Evolutionary conservation across 139 green algal genomes (phyloP), one percentile per base, ranked within the genome.

Genomic region (Bryopsis sp.): DNA sequence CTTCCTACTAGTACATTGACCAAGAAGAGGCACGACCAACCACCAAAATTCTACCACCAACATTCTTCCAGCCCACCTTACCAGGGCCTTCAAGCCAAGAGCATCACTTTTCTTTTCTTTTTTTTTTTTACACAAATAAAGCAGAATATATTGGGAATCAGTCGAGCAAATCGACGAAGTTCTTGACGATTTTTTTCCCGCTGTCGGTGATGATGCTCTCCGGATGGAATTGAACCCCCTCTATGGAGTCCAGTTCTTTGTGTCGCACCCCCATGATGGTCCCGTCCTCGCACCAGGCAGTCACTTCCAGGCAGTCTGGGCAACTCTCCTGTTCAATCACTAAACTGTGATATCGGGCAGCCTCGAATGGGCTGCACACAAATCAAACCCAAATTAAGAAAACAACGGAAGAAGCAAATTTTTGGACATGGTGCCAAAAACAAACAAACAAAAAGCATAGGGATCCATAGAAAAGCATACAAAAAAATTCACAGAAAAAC

Each of bases 161-260:
- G n/a, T 48, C 60, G 34, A 76, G 28, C 5, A 46, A 60, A 32
- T 68, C 67, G 2, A 96, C 76, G 47, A 89, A 97, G 77, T 97
- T 97, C 3, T 72, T 61, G 5, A 97, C 82, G 32, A 97, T 97
- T 4, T 47, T 59, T 77, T 87, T 88, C 8, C 92, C 92, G 65
- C 88, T 84, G 48, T 91, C 68, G 1, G 92, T 97, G 76, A 97
- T 96, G 73, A 97, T 95, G 68, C 72, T 87, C 74, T 97, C 94
- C 2, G 94, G 94, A 76, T 99, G 94, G 78, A 99, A 99, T 78
- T 99, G 94, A 69, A 99, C 93, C 2, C 92, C 89, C 78, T 89
- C 79, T 39, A 93, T 84, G 71, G 84, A 77, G 0, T 80, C 77
- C 50, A 84, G 78, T 57, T 92, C 74, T 68, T 85, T 92, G 78